Base-by-base conservation (phyloP, 2,329 filamentous ascomycete species). In the Alternaria brassicae region DNA sequence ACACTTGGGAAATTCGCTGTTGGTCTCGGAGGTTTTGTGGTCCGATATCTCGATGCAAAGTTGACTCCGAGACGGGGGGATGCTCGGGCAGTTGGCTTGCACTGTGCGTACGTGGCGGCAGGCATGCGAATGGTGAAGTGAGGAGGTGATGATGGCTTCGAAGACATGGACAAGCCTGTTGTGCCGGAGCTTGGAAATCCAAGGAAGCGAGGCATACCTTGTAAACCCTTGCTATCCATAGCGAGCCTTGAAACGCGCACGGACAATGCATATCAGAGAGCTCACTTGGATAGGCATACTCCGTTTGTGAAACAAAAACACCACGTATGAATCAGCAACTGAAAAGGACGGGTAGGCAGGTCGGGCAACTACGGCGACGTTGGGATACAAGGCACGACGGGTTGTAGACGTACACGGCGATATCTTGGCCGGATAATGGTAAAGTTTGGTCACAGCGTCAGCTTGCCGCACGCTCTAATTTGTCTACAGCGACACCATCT, bases 81-180 rank as follows among this genome's bases (percentile, higher is more conserved):
- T 59, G 56, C 52, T 56, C 50, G 56, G 56, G 28, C 42, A 49
- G 42, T 49, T 41, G 39, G 15, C 19, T 21, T 34, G 51, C 39
- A 40, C 17, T 23, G 19, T 44, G 36, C 47, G 54, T 63, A 63
- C 58, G 60, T 63, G 54, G 39, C 47, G 48, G 57, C 61, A 48
- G 52, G 51, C 58, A 58, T 60, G 60, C 60, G 36, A 56, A 57
- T 45, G 57, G 56, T 56, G 27, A 9, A 27, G 42, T 44, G 42
- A 28, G 40, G 41, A 39, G 50, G 44, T 37, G 50, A 50, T 58
- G 60, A 55, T 50, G 40, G 51, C 55, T 54, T 55, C 60, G 53
- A 58, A 48, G 52, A 39, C 32, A 59, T 32, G 56, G 41, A 55
- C 37, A 59, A 32, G 56, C 40, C 36, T 53, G 32, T 28, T 42